Conservation (phyloP, 164 flowering plant species). For the Platanus orientalis region DNA sequence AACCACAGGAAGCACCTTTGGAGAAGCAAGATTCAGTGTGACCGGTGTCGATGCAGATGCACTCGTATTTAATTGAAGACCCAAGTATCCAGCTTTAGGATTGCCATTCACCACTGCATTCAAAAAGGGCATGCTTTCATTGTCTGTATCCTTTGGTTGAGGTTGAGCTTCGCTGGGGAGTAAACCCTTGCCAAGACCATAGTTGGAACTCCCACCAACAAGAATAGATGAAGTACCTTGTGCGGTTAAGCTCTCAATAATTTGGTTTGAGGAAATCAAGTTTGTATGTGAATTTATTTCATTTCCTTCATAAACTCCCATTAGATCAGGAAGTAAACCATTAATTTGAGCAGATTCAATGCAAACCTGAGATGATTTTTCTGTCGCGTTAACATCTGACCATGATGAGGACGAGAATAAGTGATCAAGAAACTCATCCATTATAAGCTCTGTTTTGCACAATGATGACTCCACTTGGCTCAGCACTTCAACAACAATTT, state of each 20-base stretch:
- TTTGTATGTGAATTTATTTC: too few relatives aligned
- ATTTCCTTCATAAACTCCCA: too few relatives aligned
- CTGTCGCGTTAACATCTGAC: constrained; percentile 18
- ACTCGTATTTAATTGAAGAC: too few relatives aligned
- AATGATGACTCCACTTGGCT: neutral
- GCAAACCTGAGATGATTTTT: constrained; percentile 24
- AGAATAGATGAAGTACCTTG: constrained; percentile 10
- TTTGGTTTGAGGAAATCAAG: constrained; percentile 4
- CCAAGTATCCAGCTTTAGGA: too few relatives aligned
- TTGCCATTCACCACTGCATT: too few relatives aligned
- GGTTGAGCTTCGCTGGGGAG: constrained; percentile 10
- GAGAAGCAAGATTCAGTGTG: too few relatives aligned
- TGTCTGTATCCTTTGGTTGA: too few relatives aligned
- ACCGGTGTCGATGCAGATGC: too few relatives aligned
- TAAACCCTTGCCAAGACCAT: constrained; percentile 17
- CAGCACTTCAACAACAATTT: too few relatives aligned
- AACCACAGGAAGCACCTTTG: constrained; percentile 10
- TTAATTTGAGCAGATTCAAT: constrained; percentile 15
- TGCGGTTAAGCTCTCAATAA: constrained; percentile 8
- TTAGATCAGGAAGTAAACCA: constrained; percentile 19
- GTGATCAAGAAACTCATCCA: constrained; percentile 32
- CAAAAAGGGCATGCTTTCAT: too few relatives aligned
- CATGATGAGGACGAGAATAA: constrained; percentile 27
- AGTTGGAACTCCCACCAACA: constrained; percentile 16
- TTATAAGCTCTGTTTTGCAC: neutral